Evolutionary conservation across 192 early-diverging fungal genomes (phyloP), one percentile per base, ranked within the genome.

Genomic region (Coemansia sp.): DNA sequence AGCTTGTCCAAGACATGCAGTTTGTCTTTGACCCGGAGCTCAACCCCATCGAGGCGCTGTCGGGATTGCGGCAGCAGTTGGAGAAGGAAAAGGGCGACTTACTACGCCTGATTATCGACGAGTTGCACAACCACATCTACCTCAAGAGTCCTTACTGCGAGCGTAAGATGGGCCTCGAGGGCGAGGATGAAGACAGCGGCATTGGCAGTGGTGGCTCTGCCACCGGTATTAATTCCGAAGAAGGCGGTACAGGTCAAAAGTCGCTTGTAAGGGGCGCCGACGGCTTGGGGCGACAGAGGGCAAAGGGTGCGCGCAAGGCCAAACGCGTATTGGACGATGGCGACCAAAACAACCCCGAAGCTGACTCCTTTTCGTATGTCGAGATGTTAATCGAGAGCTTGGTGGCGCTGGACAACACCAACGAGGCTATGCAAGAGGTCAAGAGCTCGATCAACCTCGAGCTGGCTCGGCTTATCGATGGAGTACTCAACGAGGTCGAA

Each of bases 111-210:
- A 79, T 92, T 10, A 86, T 91, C 41, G 92, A 92, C 57, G 91
- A 93, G 61, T 81, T 93, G 37, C 91, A 92, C 48, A 91, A 86
- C 69, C 90, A 92, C 69, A 72, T 93, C 7, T 93, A 93, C 78
- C 66, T 93, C 2, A 93, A 92, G 45, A 92, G 89, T 39, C 85
- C 88, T 13, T 92, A 92, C 63, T 90, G 90, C 62, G 91, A 90
- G 68, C 80, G 84, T 11, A 79, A 79, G 29, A 74, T 73, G 72
- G 80, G 74, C 21, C 31, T 75, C 1, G 83, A 75, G 35, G 74
- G 67, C 53, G 78, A 81, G 24, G 79, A 79, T 36, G 81, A 75
- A 8, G 66, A 65, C 2, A 71, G 60, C n/a, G 68, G 66, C 40
- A 69, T 35, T 35, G 59, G 33, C 10, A 16, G 50, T 31, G 45